A percentile compares a stretch with the other conserved stretches of the same genome.
Evolutionary conservation across 169 alveolate species (phyloP).

Genomic region (Eimeria sp.): DNA sequence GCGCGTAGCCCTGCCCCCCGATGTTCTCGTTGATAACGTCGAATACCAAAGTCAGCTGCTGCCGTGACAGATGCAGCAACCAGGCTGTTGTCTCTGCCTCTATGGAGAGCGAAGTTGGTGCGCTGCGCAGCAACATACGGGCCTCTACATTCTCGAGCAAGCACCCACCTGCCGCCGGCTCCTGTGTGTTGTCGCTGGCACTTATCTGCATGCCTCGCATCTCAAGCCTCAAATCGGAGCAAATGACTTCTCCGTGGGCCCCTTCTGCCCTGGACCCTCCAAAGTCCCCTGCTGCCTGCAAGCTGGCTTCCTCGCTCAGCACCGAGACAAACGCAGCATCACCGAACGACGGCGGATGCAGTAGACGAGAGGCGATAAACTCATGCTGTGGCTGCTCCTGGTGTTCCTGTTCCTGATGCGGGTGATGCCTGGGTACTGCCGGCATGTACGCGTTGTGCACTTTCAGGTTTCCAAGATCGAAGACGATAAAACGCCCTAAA

Average conservation of each 20-base stretch:
- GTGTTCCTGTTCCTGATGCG: background rate
- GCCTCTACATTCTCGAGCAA: slow-evolving; percentile 77
- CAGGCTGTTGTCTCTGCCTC: slow-evolving; percentile 78
- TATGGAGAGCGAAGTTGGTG: background rate
- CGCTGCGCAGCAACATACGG: slow-evolving; percentile 45
- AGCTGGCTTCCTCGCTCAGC: background rate
- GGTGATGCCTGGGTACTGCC: slow-evolving; percentile 25
- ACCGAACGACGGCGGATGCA: background rate
- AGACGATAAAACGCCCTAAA: slow-evolving; percentile 85
- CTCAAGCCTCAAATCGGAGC: slow-evolving; percentile 60
- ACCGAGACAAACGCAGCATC: background rate
- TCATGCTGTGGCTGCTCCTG: slow-evolving; percentile 20
- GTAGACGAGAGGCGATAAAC: slow-evolving; percentile 36
- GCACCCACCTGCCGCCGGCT: slow-evolving; percentile 67
- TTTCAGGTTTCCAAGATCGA: slow-evolving; percentile 87
- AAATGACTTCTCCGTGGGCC: background rate
- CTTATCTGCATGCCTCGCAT: slow-evolving; percentile 76
- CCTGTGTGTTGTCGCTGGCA: slow-evolving; percentile 70
- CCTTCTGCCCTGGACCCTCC: background rate
- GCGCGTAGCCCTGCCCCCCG: slow-evolving; percentile 71
- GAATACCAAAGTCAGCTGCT: slow-evolving; percentile 71
- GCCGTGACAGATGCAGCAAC: slow-evolving; percentile 74
- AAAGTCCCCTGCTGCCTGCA: background rate
- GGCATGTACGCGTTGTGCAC: slow-evolving; percentile 85
- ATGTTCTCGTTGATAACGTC: slow-evolving; percentile 84